Evolutionary conservation across 2,329 filamentous ascomycete species (phyloP), one percentile per base, ranked within the genome.

Genomic region (Rhinocladiella mackenziei): DNA sequence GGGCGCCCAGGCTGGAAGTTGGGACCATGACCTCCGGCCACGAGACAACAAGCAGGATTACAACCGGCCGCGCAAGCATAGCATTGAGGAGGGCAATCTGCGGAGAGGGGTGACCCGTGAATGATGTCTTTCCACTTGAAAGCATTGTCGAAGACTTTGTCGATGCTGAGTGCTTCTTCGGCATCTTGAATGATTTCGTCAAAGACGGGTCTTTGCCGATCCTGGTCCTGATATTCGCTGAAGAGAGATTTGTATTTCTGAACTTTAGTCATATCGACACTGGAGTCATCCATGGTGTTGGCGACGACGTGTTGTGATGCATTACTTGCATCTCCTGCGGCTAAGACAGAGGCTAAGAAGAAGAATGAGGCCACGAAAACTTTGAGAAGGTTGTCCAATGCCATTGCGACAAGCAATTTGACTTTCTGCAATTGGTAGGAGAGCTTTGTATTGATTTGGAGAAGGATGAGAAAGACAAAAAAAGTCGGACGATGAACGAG

Each of bases 41-140:
- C 32, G 3, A 20, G 20, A 38, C 50, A 52, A 23, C 50, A 52
- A 22, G 31, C 33, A 2, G 39, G 42, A 18, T 43, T 43, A 28
- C 50, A 52, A 22, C 45, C 50, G 2, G 41, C 15, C 9, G 43
- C 40, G 22, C 50, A 52, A 15, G 38, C 39, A 14, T 23, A 15
- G 18, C 48, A 50, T 23, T 26, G 15, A 4, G 39, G 13, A n/a
- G 39, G 19, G 31, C 48, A 50, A 17, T 36, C 37, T 2, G 29
- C 30, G 19, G 20, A 32, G 2, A 37, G 9, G 6, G 34, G 35
- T 7, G 13, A 17, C 14, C 25, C 35, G 31, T 49, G 18, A 15
- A 48, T 22, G 15, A 52, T 29, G 31, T 52, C 43, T 33, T 25
- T 32, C 50, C 50, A 52, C 33, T 46, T 49, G 35, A 46, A 40